Percentiles rank a stretch among this genome's conserved stretches.
Evolutionary conservation across 2,329 filamentous ascomycete species (phyloP).

Genomic region (Colletotrichum plurivorum): DNA sequence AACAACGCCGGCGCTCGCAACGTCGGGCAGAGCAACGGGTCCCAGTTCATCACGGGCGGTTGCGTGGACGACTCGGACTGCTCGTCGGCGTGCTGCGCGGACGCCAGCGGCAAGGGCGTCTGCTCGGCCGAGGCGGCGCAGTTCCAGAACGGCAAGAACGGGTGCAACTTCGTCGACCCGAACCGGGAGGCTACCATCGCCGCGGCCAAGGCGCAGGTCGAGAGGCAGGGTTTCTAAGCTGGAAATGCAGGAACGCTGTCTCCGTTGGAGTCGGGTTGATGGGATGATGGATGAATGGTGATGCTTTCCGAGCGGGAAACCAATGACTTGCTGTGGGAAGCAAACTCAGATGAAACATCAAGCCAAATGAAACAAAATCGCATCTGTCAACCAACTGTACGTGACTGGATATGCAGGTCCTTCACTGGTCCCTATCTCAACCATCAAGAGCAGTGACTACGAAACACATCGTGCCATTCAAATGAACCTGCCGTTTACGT

Average conservation of each 20-base stretch:
- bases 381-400: too few species aligned
- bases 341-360: too few species aligned
- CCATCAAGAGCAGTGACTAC: too few species aligned
- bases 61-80: conserved; percentile 49
- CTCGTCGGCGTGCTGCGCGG: conserved; percentile 47
- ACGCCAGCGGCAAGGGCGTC: conserved; percentile 45
- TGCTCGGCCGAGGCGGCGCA: conserved; percentile 49
- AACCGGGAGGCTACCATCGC: conserved; percentile 34
- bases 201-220: conserved; percentile 35
- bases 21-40: conserved; percentile 38
- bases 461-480: too few species aligned
- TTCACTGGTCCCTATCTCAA: too few species aligned
- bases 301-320: too few species aligned
- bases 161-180: conserved; percentile 49
- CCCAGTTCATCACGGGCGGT: conserved; percentile 50
- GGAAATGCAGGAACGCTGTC: conserved; percentile 24
- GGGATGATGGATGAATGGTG: background rate
- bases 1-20: conserved; percentile 43
- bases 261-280: background rate
- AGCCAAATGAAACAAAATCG: too few species aligned
- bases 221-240: conserved; percentile 38
- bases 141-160: conserved; percentile 49
- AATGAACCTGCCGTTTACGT: too few species aligned
- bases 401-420: too few species aligned
- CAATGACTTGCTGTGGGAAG: too few species aligned